Evolutionary conservation across 352 stramenopile genomes (phyloP).

Genomic region (Blastocystis sp.): DNA sequence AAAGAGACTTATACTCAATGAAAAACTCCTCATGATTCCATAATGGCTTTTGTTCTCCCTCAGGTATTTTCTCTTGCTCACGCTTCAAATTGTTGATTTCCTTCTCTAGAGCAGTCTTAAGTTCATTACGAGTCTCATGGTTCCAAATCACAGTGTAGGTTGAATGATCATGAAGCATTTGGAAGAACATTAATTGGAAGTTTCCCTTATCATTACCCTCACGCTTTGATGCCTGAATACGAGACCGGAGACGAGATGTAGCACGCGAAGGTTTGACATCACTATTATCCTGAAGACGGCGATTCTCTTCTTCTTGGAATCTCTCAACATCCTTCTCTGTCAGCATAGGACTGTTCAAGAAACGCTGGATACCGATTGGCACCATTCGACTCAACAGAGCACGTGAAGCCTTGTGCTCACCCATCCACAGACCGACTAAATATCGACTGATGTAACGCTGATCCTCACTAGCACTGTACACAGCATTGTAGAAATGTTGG

Average conservation of each 20-base stretch:
- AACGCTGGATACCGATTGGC: conserved; percentile 81
- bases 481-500: conserved; percentile 83
- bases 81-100: conserved; percentile 80
- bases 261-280: conserved; percentile 69
- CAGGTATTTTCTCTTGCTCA: conserved; percentile 25
- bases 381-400: conserved; percentile 84
- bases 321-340: conserved; percentile 79
- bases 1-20: conserved; percentile 84
- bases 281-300: conserved; percentile 74
- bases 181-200: conserved; percentile 89
- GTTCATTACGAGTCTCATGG: conserved; percentile 80
- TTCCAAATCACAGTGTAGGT: conserved; percentile 90
- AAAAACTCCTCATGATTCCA: conserved; percentile 94
- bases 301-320: conserved; percentile 81
- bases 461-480: conserved; percentile 87
- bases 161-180: conserved; percentile 85
- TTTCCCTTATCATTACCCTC: conserved; percentile 77
- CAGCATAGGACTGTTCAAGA: conserved; percentile 81
- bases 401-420: conserved; percentile 81
- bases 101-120: conserved; percentile 79
- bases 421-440: conserved; percentile 90
- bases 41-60: conserved; percentile 77
- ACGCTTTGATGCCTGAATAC: conserved; percentile 71
- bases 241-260: conserved; percentile 71
- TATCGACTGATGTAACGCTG: conserved; percentile 87